Evolutionary conservation across 768 basidiomycete genomes (phyloP).

Genomic region (Tephrocybe sp.): DNA sequence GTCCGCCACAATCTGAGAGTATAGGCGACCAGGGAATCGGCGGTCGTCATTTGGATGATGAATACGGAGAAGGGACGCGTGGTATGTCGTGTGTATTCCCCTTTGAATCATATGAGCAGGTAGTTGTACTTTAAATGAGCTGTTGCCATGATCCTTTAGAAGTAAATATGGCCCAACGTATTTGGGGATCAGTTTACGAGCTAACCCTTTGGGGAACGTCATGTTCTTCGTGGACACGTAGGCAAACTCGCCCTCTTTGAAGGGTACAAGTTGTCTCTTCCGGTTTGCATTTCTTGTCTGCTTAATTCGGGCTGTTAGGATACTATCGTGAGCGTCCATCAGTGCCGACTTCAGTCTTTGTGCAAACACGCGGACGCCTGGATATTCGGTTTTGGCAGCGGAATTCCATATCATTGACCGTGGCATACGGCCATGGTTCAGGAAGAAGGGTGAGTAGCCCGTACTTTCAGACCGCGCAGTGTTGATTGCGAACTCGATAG

Average conservation of each 20-base stretch:
- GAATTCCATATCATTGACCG: neutral
- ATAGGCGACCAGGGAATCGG: neutral
- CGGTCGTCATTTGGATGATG: neutral
- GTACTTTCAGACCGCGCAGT: neutral
- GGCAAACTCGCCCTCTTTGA: neutral
- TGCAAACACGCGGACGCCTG: neutral
- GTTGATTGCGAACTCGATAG: neutral
- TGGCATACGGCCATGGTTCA: neutral
- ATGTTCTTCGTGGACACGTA: neutral
- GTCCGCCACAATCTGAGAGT: neutral
- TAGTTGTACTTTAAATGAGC: neutral
- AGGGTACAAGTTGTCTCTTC: neutral
- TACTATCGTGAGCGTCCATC: neutral
- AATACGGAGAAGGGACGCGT: neutral
- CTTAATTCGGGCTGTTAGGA: neutral
- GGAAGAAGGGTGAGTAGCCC: too few relatives aligned
- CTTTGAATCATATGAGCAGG: neutral
- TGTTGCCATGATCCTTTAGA: neutral
- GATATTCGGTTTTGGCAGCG: neutral
- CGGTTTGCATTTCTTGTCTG: neutral
- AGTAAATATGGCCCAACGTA: neutral
- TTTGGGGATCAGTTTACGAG: neutral
- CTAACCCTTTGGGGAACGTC: neutral
- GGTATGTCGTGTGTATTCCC: neutral
- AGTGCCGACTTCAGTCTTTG: neutral